Evolutionary conservation across 768 basidiomycete species (phyloP).

Genomic region (Serendipita sp.): DNA sequence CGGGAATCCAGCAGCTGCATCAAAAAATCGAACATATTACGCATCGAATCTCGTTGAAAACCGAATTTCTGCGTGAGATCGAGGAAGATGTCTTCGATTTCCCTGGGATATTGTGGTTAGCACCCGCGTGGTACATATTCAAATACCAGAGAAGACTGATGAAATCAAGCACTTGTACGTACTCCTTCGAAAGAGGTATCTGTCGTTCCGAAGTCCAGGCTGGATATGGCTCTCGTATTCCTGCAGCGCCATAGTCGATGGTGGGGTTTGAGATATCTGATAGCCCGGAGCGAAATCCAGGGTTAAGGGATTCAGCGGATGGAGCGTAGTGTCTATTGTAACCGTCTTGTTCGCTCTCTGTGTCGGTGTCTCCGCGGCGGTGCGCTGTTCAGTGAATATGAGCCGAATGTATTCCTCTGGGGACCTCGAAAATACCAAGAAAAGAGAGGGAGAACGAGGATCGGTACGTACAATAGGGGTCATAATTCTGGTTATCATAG

Average conservation of each 20-base stretch:
- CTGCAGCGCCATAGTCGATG: slow-evolving; percentile 29
- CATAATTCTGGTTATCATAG: slow-evolving; percentile 1
- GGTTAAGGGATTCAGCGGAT: slow-evolving; percentile 53
- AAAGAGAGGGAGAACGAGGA: background rate
- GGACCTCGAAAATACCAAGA: background rate
- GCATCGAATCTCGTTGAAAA: slow-evolving; percentile 88
- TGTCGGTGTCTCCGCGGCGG: slow-evolving; percentile 31
- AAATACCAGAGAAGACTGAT: background rate
- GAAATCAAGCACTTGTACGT: slow-evolving; percentile 7
- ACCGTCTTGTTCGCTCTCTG: slow-evolving; percentile 65
- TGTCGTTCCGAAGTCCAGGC: slow-evolving; percentile 86
- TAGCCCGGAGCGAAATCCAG: background rate
- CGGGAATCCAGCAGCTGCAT: slow-evolving; percentile 97
- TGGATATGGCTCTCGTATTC: slow-evolving; percentile 71
- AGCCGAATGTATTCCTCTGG: background rate
- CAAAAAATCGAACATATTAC: slow-evolving; percentile 97
- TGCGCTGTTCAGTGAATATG: background rate
- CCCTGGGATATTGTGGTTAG: slow-evolving; percentile 21
- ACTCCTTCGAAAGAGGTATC: slow-evolving; percentile 93
- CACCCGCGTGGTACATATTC: no score
- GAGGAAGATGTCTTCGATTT: slow-evolving; percentile 96
- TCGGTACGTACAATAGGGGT: background rate
- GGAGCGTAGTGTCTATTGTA: slow-evolving; percentile 56
- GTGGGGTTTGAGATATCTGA: slow-evolving; percentile 5
- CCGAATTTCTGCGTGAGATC: slow-evolving; percentile 98